Evolutionary conservation across 305 asterid genomes (phyloP).

Genomic region (Fraxinus sp.): DNA sequence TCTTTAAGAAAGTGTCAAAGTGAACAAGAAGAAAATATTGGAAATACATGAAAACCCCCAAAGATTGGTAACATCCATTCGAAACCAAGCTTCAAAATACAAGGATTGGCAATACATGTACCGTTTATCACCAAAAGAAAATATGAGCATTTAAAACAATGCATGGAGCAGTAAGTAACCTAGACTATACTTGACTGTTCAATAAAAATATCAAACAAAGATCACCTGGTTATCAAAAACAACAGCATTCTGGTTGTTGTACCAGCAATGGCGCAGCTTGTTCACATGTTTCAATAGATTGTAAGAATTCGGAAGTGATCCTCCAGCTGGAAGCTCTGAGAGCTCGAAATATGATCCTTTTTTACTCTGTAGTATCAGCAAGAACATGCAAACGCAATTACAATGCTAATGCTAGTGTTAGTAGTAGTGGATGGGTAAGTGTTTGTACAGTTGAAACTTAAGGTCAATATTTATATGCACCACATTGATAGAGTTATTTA

Average conservation of each 20-base stretch:
- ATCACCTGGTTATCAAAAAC: constrained; percentile 64
- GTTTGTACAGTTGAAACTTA: neutral
- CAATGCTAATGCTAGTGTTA: neutral
- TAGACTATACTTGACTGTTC: neutral
- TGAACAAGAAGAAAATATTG: neutral
- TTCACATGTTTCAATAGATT: constrained; percentile 47
- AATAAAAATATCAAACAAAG: constrained; percentile 10
- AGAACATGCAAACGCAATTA: constrained; percentile 17
- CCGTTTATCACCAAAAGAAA: neutral
- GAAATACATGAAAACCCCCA: neutral
- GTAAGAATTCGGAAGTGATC: constrained; percentile 35
- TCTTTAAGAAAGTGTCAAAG: neutral
- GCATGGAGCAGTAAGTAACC: neutral
- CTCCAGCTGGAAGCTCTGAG: constrained; percentile 42
- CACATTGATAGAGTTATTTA: neutral
- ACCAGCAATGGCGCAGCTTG: constrained; percentile 59
- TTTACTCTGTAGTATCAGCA: constrained; percentile 39
- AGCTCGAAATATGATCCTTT: constrained; percentile 36
- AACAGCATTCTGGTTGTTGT: constrained; percentile 54
- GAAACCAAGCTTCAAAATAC: neutral
- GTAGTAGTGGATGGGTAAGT: neutral
- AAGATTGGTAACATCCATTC: neutral
- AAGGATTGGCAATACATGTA: neutral
- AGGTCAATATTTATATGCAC: constrained; percentile 19
- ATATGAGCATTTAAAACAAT: neutral